Conservation (phyloP, 2,329 filamentous ascomycete species). For the Zymoseptoria crescenta region DNA sequence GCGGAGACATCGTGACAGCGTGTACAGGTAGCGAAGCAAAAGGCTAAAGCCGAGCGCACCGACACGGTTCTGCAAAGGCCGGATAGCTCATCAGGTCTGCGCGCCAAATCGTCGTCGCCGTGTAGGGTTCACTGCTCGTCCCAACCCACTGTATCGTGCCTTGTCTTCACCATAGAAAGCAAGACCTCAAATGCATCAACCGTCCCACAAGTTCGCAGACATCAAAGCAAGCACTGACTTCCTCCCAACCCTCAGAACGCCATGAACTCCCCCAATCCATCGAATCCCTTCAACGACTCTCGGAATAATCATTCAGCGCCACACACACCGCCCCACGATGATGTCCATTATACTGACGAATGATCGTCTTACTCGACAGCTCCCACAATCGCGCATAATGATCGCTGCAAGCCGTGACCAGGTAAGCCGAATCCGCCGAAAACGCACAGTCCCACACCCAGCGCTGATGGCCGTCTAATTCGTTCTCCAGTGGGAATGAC, state of each 20-base stretch:
- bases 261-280: not conserved
- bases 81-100: not conserved
- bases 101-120: not conserved
- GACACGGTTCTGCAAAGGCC: not conserved
- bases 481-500: conserved; percentile 75
- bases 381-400: conserved; percentile 93
- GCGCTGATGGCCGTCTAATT: conserved; percentile 79
- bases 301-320: conserved; percentile 66
- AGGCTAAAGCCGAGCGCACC: too few species aligned
- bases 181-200: not conserved
- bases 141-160: not conserved
- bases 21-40: too few species aligned
- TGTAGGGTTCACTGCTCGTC: not conserved
- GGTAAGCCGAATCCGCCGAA: conserved; percentile 83
- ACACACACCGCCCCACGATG: conserved; percentile 88
- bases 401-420: conserved; percentile 88
- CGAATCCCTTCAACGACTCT: conserved; percentile 10
- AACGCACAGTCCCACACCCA: conserved; percentile 99
- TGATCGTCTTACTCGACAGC: conserved; percentile 75
- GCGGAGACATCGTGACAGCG: too few species aligned
- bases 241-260: not conserved
- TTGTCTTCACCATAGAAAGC: not conserved
- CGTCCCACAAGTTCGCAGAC: not conserved
- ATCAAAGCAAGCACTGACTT: not conserved
- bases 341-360: conserved; percentile 91